These are phyloP conservation scores for Stachybotrys elegans DNA, from an alignment of 2,329 filamentous ascomycete species.

Conservation along the genomic window DNA sequence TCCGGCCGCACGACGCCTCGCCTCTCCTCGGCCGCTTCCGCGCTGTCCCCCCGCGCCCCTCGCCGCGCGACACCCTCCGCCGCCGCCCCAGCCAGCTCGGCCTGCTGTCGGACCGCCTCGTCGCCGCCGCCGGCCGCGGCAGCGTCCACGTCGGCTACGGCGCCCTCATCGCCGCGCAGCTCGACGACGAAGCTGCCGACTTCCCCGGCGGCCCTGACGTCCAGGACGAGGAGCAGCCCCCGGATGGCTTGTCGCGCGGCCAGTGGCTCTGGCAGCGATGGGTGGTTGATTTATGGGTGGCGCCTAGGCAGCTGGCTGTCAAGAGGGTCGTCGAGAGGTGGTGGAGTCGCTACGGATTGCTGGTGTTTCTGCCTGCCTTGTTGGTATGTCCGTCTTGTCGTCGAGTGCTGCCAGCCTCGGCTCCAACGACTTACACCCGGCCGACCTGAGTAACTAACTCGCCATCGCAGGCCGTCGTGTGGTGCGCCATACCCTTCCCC, in stretches of 20 bases:
- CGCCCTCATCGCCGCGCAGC: conserved; percentile 40
- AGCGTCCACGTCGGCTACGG: conserved; percentile 56
- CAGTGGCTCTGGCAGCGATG: conserved; percentile 29
- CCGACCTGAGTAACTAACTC: conserved; percentile 8
- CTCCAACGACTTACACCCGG: too few relatives aligned
- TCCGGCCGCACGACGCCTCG: conserved; percentile 48
- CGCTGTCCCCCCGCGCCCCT: conserved; percentile 47
- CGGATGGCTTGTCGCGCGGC: conserved; percentile 18
- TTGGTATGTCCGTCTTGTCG: conserved; percentile 45
- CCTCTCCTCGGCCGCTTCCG: conserved; percentile 62
- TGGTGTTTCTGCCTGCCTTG: conserved; percentile 56
- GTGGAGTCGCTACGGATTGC: conserved; percentile 57
- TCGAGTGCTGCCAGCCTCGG: too few relatives aligned
- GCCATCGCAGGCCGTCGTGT: conserved; percentile 48
- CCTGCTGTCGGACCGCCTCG: conserved; percentile 30
- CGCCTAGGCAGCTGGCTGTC: conserved; percentile 54
- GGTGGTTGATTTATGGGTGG: conserved; percentile 52
- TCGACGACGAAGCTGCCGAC: conserved; percentile 27
- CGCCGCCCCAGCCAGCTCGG: conserved; percentile 31
- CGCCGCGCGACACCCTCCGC: conserved; percentile 24
- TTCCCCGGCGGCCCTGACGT: conserved; percentile 13
- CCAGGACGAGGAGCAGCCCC: neutral
- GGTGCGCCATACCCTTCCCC: conserved; percentile 63
- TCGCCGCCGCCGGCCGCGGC: conserved; percentile 30
- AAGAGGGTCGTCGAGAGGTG: conserved; percentile 54